Base-by-base conservation (phyloP, 1,284 basidiomycete species). In the Butyriboletus appendiculatus region DNA sequence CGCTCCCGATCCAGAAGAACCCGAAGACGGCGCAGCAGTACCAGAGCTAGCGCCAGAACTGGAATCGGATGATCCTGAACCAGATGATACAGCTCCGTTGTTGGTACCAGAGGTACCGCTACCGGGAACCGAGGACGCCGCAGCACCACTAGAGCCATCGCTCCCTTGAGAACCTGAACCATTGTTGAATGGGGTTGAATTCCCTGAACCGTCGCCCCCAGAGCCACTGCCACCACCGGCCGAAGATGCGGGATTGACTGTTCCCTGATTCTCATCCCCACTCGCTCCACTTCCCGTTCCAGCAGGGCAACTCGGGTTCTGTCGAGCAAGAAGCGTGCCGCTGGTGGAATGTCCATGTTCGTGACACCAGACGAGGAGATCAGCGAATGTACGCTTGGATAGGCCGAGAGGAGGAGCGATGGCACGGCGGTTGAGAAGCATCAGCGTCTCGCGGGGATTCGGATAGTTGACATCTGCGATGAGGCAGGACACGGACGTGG, bases 311-410 rank as follows among this genome's bases (percentile, higher is more conserved):
- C n/a, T 59, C 6, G 67, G 35, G 11, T 51, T 52, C 26, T 71
- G 64, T 33, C 66, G 69, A 55, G 67, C 52, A 16, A 64, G 65
- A 14, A 66, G 55, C 2, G 38, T 41, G 15, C 62, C 43, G 22
- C 44, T 20, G 12, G 47, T 45, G 7, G 57, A 46, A 24, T 53
- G 62, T 0, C 48, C 51, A 20, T 57, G 15, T 30, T 67, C 52
- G 22, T 68, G 62, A 26, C 67, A 67, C 65, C 69, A 67, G 24
- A 62, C 5, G 47, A 71, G 69, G 49, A 67, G 68, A 24, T 71
- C 65, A 18, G 50, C 45, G 22, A 67, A 67, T 1, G 57, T 57
- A 2, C 52, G 62, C 46, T 50, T 55, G 35, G 69, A 56, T 8
- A 70, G 33, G 12, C 69, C 69, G 3, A 16, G 41, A 2, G 69